Evolutionary conservation across 2,329 filamentous ascomycete species (phyloP).

Genomic region (Macrophomina tecta): DNA sequence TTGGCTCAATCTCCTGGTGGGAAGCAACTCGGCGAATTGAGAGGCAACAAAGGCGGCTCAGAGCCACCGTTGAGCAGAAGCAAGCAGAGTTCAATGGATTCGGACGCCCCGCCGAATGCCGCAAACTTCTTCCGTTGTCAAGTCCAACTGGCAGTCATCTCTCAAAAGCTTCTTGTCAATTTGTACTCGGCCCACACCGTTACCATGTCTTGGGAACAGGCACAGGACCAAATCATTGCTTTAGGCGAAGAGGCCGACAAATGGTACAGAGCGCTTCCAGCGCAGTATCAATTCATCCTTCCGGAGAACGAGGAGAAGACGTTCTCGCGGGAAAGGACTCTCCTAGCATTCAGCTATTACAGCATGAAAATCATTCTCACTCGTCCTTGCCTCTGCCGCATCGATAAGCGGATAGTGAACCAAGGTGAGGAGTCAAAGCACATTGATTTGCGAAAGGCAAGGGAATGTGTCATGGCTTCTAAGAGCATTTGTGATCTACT

Average conservation of each 20-base stretch:
- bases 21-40: conserved; percentile 3
- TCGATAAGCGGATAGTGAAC: conserved; percentile 40
- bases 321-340: conserved; percentile 37
- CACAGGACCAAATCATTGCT: conserved; percentile 40
- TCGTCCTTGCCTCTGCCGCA: conserved; percentile 47
- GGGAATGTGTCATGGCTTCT: conserved; percentile 43
- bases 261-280: conserved; percentile 41
- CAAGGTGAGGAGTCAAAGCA: conserved; percentile 39
- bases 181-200: conserved; percentile 42
- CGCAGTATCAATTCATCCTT: conserved; percentile 37
- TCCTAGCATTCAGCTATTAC: conserved; percentile 43
- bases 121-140: conserved; percentile 29
- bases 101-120: neutral
- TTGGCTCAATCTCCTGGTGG: neutral
- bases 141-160: conserved; percentile 38
- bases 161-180: conserved; percentile 37
- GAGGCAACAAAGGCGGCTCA: neutral
- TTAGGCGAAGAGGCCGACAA: conserved; percentile 40
- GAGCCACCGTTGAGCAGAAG: neutral
- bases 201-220: conserved; percentile 42
- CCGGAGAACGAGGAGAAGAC: neutral
- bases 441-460: conserved; percentile 42
- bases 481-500: conserved; percentile 41
- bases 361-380: conserved; percentile 45
- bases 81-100: neutral